Evolutionary conservation across 495 filamentous ascomycete species (phyloP).

Genomic region (Chaetomium cochliodes): DNA sequence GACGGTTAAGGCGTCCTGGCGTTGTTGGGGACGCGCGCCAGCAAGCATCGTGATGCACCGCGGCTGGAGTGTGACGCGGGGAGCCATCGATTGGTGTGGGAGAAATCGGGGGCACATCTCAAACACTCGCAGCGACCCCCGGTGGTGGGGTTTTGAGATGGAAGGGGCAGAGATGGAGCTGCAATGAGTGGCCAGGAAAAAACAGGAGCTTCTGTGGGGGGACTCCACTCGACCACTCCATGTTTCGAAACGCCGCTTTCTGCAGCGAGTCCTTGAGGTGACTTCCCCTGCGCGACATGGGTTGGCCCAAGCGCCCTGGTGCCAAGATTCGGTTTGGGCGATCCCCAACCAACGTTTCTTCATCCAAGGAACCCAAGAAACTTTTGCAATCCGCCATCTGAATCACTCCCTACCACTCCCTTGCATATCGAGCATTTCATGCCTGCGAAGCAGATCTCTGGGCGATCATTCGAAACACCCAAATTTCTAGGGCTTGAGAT

Average conservation of each 20-base stretch:
- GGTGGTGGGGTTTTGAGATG: slow-evolving; percentile 10
- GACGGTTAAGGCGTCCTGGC: slow-evolving; percentile 9
- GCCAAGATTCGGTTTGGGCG: slow-evolving; percentile 17
- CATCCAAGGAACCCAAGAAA: background rate
- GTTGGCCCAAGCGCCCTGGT: background rate
- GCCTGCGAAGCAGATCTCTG: background rate
- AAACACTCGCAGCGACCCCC: slow-evolving; percentile 22
- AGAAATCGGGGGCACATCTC: slow-evolving; percentile 22
- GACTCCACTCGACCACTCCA: slow-evolving; percentile 19
- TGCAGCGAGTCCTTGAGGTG: slow-evolving; percentile 12
- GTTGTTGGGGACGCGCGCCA: background rate
- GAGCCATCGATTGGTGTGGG: slow-evolving; percentile 22
- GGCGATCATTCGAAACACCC: background rate
- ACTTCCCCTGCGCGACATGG: background rate
- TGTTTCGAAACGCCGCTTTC: slow-evolving; percentile 27
- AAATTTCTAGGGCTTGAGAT: background rate
- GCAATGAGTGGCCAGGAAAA: slow-evolving; percentile 11
- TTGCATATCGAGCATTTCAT: slow-evolving; percentile 2
- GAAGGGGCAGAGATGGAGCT: slow-evolving; percentile 12
- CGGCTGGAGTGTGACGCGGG: background rate
- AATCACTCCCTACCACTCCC: background rate
- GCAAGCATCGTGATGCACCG: background rate
- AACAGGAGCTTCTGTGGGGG: background rate
- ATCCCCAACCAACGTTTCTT: slow-evolving; percentile 17
- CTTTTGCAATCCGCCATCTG: slow-evolving; percentile 4